Base-by-base conservation (phyloP, 2,329 filamentous ascomycete species). In the Knufia fluminis region DNA sequence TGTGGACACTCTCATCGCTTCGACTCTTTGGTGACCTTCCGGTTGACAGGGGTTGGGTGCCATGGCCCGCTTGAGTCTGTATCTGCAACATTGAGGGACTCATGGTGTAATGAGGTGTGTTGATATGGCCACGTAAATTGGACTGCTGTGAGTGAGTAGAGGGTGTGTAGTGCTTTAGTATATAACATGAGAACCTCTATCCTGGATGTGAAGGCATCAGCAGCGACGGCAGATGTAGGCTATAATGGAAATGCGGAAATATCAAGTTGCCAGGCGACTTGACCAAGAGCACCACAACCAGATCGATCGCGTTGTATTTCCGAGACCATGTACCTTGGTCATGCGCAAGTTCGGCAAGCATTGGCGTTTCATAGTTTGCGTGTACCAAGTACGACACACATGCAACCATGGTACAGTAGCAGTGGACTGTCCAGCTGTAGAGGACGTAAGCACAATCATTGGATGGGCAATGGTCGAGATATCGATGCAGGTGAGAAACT, bases 1-100 rank as follows among this genome's bases (percentile, higher is more conserved):
- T 57, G 22, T 43, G 49, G 50, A 59, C 51, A 44, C 52, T 57
- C 8, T 58, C 56, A 33, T 57, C 47, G 49, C 57, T 58, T 23
- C 36, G n/a, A 14, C 42, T 51, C 36, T 52, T 57, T 26, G 51
- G 10, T 14, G 46, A 43, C 31, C 49, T 31, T 20, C 33, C 40
- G 26, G 43, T 46, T 10, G 55, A 39, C 22, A 41, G 49, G 43
- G 52, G 31, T 28, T 40, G 24, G 33, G 17, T 54, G 38, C 20
- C 17, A 4, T 42, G n/a, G 22, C 54, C 50, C 26, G 51, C 55
- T 43, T 48, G 52, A 12, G 55, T 47, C 38, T 57, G 55, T 20
- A 58, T 50, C 28, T 57, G 54, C 12, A 59, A 31, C 39, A 58
- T 39, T 3, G 57, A 59, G 10, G 54, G 54, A 39, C 42, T 50